A percentile compares a stretch with the other conserved stretches of the same genome.
Evolutionary conservation across 2,329 filamentous ascomycete genomes (phyloP).

Genomic region (Arthroderma uncinatum): DNA sequence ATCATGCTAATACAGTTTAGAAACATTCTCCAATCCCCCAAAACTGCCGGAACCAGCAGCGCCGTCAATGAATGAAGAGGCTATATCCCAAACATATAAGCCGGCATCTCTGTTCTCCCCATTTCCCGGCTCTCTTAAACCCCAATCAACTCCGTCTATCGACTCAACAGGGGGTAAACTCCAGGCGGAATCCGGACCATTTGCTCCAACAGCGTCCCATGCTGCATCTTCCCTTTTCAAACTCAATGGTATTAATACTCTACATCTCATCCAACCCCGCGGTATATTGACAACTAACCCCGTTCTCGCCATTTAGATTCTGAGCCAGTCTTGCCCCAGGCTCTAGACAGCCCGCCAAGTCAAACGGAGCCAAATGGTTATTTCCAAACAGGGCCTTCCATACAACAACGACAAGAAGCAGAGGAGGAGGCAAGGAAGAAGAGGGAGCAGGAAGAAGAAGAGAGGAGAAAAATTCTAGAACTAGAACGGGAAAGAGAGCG

Average conservation of each 20-base stretch:
- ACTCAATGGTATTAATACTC: neutral
- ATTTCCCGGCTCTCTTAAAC: neutral
- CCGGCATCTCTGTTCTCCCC: neutral
- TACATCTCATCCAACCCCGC: neutral
- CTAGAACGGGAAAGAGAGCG: conserved; percentile 2
- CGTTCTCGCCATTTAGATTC: neutral
- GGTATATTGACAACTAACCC: neutral
- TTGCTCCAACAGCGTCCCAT: neutral
- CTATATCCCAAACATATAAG: neutral
- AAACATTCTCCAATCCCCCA: neutral
- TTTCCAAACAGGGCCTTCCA: neutral
- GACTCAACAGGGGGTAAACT: neutral
- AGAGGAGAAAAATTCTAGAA: neutral
- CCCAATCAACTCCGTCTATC: neutral
- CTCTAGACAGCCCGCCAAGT: neutral
- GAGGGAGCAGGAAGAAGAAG: neutral
- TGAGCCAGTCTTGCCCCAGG: neutral
- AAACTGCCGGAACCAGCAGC: neutral
- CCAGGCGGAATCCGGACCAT: neutral
- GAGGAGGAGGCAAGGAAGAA: neutral
- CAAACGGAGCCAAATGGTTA: neutral
- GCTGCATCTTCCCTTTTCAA: neutral
- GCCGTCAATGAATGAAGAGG: neutral
- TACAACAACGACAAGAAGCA: neutral
- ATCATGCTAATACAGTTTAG: neutral